These are phyloP conservation scores for Aspergillus sp. DNA, from an alignment of 2,329 filamentous ascomycete genomes.

Conservation along the genomic window DNA sequence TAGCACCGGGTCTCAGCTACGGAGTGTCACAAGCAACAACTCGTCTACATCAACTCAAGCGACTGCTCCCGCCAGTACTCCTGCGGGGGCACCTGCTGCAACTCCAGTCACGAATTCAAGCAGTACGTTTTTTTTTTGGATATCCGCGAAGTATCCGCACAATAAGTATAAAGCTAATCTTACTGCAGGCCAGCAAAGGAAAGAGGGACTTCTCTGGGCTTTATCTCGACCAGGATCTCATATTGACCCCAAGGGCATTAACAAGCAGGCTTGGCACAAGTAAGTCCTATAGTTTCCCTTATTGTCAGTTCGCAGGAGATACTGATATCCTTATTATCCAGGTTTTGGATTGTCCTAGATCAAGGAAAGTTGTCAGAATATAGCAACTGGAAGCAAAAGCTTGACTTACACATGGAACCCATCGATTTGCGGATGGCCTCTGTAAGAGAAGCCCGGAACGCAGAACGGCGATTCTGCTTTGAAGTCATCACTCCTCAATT, in stretches of 20 bases:
- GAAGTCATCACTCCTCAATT: constrained; percentile 97
- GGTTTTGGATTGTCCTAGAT: constrained; percentile 98
- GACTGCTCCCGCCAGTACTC: constrained; percentile 10
- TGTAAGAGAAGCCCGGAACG: constrained; percentile 90
- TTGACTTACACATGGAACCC: constrained; percentile 96
- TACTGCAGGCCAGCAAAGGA: constrained; percentile 66
- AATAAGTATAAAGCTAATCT: constrained; percentile 47
- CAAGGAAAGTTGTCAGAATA: constrained; percentile 97
- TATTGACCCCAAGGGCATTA: constrained; percentile 90
- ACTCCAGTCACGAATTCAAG: constrained; percentile 24
- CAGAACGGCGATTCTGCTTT: constrained; percentile 94
- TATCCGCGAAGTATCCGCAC: not conserved
- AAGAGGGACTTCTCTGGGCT: constrained; percentile 94
- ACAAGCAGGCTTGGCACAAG: constrained; percentile 99
- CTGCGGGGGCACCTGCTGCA: constrained; percentile 23
- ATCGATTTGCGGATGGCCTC: constrained; percentile 97
- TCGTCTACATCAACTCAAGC: constrained; percentile 46
- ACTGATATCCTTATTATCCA: constrained; percentile 35
- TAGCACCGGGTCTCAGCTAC: constrained; percentile 70
- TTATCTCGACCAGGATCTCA: constrained; percentile 90
- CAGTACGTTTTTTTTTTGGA: constrained; percentile 28
- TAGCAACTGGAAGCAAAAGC: constrained; percentile 97
- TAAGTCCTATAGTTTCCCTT: constrained; percentile 47
- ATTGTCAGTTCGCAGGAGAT: not conserved
- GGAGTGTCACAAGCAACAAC: constrained; percentile 49